phyloP scores from a whole-genome alignment of 352 stramenopile species.

The Globisporangium cederbergense region DNA sequence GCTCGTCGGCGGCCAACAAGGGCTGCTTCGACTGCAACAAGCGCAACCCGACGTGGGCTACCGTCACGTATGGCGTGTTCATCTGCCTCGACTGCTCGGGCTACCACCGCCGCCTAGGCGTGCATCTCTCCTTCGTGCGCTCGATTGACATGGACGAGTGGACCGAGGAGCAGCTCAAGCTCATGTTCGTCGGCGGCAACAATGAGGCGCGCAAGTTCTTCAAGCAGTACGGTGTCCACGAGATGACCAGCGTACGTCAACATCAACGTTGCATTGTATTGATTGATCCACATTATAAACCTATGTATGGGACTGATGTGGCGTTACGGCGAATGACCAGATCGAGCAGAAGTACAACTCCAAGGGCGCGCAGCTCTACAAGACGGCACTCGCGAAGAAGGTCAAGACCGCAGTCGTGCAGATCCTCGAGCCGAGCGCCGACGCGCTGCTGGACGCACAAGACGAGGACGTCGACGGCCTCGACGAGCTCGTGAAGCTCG shows the following conservation, averaged over 20 bases:
- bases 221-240: constrained; percentile 85
- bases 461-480: constrained; percentile 63
- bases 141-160: constrained; percentile 96
- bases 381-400: constrained; percentile 81
- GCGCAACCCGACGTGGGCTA: constrained; percentile 94
- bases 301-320: not conserved
- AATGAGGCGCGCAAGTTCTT: constrained; percentile 92
- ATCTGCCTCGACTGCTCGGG: constrained; percentile 95
- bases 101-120: constrained; percentile 91
- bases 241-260: constrained; percentile 80
- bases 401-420: constrained; percentile 67
- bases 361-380: constrained; percentile 88
- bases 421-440: constrained; percentile 33
- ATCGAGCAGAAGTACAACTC: constrained; percentile 92
- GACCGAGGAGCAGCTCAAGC: constrained; percentile 92
- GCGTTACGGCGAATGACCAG: constrained; percentile 23
- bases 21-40: constrained; percentile 96
- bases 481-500: constrained; percentile 78
- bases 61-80: constrained; percentile 94
- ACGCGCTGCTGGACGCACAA: constrained; percentile 36
- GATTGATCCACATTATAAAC: not conserved
- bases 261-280: constrained; percentile 11
- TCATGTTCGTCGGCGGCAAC: constrained; percentile 94
- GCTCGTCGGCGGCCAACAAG: constrained; percentile 77
- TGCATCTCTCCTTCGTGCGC: constrained; percentile 93